These are phyloP conservation scores for Lodderomyces parapsilosis DNA, from an alignment of 1,139 yeast species.

Conservation along the genomic window DNA sequence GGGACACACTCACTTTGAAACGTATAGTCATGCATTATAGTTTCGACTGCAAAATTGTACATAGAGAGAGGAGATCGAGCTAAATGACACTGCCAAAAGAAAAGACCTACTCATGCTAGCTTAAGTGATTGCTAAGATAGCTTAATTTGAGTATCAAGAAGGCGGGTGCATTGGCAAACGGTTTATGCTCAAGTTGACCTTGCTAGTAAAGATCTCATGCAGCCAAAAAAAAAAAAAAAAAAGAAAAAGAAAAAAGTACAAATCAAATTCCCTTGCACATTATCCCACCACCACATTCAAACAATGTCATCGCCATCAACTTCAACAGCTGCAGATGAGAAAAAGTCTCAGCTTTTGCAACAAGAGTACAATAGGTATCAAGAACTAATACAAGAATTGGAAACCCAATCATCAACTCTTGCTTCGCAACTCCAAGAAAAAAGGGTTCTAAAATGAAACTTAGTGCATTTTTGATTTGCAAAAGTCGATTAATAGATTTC, in stretches of 20 bases:
- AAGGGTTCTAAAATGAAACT: no score
- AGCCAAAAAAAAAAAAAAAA: neutral
- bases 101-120: neutral
- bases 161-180: no score
- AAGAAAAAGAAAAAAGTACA: no score
- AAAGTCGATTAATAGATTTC: neutral
- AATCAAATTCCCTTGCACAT: neutral
- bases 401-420: constrained; percentile 53
- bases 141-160: no score
- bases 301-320: neutral
- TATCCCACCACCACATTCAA: neutral
- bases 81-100: neutral
- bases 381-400: constrained; percentile 55
- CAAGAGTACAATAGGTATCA: constrained; percentile 62
- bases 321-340: constrained; percentile 29
- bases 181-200: no score
- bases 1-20: neutral
- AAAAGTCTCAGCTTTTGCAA: constrained; percentile 52
- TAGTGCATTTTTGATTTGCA: no score
- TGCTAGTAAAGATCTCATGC: no score
- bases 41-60: neutral
- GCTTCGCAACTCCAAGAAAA: constrained; percentile 43
- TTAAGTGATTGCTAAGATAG: no score
- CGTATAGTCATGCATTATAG: neutral
- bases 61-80: neutral